Evolutionary conservation across 1,284 basidiomycete genomes (phyloP).

Genomic region (Gymnopus androsaceus): DNA sequence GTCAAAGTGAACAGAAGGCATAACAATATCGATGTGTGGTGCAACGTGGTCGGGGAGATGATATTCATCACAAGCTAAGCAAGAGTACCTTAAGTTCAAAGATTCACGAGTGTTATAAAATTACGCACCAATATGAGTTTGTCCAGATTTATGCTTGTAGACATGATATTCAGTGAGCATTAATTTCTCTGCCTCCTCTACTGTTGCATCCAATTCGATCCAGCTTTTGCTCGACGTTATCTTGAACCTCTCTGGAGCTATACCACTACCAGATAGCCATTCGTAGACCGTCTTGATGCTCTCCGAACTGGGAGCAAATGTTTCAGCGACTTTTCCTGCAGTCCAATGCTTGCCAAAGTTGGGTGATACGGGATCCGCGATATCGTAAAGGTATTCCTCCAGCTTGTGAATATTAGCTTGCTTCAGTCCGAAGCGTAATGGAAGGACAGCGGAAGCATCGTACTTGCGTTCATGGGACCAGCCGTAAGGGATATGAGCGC

Average conservation of each 20-base stretch:
- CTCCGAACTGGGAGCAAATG: constrained; percentile 35
- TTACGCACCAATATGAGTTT: constrained; percentile 36
- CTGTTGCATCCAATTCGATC: constrained; percentile 45
- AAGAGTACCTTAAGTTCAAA: neutral
- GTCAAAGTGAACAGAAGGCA: constrained; percentile 51
- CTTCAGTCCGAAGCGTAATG: constrained; percentile 47
- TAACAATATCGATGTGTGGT: constrained; percentile 48
- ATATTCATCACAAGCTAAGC: constrained; percentile 44
- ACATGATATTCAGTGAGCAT: constrained; percentile 48
- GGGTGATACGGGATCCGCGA: constrained; percentile 44
- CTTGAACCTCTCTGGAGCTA: constrained; percentile 32
- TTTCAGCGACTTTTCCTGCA: constrained; percentile 30
- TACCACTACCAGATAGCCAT: constrained; percentile 42
- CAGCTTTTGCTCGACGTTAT: constrained; percentile 40
- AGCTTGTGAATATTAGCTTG: constrained; percentile 45
- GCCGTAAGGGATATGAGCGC: constrained; percentile 33
- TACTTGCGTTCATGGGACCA: constrained; percentile 38
- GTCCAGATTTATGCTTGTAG: constrained; percentile 41
- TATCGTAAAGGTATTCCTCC: constrained; percentile 43
- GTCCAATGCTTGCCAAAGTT: constrained; percentile 37
- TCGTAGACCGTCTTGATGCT: constrained; percentile 42
- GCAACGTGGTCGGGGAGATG: constrained; percentile 45
- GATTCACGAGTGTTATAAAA: no score
- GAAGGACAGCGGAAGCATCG: constrained; percentile 32
- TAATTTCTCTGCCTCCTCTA: constrained; percentile 46